Evolutionary conservation across 2,329 filamentous ascomycete species (phyloP), one percentile per base, ranked within the genome.

Genomic region (Ascochyta rabiei): DNA sequence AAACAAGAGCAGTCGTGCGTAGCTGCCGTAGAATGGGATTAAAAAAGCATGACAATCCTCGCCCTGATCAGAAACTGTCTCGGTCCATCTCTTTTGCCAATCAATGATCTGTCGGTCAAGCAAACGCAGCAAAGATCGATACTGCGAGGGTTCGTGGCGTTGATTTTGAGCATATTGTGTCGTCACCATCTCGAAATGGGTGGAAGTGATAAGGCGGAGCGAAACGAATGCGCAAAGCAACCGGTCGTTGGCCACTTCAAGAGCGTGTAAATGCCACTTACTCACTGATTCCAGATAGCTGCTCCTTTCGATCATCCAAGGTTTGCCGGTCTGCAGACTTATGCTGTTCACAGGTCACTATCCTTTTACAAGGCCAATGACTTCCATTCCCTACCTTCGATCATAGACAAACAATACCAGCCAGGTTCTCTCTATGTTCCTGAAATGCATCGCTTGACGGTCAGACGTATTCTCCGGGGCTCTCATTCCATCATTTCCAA

Each of bases 161-260:
- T 48, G 45, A 18, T 26, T n/a, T 10, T 34, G 35, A 15, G 40
- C 28, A 12, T 8, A 4, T 16, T 33, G 45, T 1, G 26, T 16
- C 9, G 45, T 41, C 45, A 41, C 40, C 15, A n/a, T 34, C 1
- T 48, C 45, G 10, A 28, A 23, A 18, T 48, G 45, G 2, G 35
- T 31, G 7, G 45, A 48, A 9, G 45, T 48, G 16, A 48, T 34
- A 1, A 53, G 33, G 16, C 44, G 50, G 16, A 53, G 43, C 4
- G 50, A 42, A 6, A 57, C 50, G 13, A 54, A 57, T 37, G 55
- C 49, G 37, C 55, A 49, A 18, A 57, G 55, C 21, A 57, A 16
- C 9, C 55, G 33, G 13, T 57, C 50, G 2, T 57, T 49, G 12
- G 55, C n/a, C 6, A 49, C 16, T n/a, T 37, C 49, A 49, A 57